Evolutionary conservation across 2,329 filamentous ascomycete genomes (phyloP).

Genomic region (Knoxdaviesia proteae): DNA sequence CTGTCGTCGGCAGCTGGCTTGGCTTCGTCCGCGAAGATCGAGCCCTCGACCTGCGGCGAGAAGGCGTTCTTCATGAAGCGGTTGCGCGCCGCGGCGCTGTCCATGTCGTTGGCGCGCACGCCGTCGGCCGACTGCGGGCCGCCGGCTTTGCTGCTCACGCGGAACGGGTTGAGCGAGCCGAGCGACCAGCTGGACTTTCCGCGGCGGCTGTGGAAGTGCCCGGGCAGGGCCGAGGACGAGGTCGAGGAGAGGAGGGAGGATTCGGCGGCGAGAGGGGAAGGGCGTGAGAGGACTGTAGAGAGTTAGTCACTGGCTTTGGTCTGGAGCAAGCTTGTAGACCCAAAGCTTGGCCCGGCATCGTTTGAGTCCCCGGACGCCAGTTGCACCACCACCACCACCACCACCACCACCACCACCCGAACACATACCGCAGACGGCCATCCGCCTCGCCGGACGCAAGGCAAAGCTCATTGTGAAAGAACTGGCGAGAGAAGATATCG

Average conservation of each 20-base stretch:
- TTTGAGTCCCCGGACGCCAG: too few relatives aligned
- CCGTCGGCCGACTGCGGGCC: slow-evolving; percentile 12
- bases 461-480: slow-evolving; percentile 6
- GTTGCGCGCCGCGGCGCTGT: slow-evolving; percentile 20
- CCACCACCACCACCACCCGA: background rate
- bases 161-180: slow-evolving; percentile 14
- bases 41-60: slow-evolving; percentile 26
- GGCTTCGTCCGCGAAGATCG: slow-evolving; percentile 41
- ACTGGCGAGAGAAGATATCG: background rate
- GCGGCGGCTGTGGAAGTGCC: slow-evolving; percentile 14
- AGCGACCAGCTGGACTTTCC: slow-evolving; percentile 19
- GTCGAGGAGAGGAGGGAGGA: slow-evolving; percentile 3
- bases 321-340: too few relatives aligned
- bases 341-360: too few relatives aligned
- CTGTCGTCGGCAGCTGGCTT: slow-evolving; percentile 16
- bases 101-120: slow-evolving; percentile 11
- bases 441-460: slow-evolving; percentile 6
- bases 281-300: slow-evolving; percentile 1
- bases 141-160: slow-evolving; percentile 6
- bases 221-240: slow-evolving; percentile 6
- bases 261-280: slow-evolving; percentile 6
- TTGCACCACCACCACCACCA: background rate
- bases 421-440: slow-evolving; percentile 6
- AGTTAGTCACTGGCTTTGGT: background rate
- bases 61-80: slow-evolving; percentile 18